phyloP scores from a whole-genome alignment of 164 flowering plant species.

The Chloranthus sessilifolius region DNA sequence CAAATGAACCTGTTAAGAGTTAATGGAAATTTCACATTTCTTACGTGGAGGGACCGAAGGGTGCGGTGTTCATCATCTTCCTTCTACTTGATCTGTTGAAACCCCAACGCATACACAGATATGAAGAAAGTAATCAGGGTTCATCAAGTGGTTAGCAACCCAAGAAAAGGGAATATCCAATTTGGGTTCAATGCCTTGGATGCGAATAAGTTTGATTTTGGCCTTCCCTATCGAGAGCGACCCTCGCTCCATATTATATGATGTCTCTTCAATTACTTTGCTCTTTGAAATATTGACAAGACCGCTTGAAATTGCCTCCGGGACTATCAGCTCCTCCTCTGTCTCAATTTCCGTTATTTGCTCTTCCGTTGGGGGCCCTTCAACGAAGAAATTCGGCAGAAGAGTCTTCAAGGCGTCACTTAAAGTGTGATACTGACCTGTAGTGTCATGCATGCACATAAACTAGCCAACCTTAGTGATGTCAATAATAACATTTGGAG shows the following conservation, averaged over 20 bases:
- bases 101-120: constrained; percentile 58
- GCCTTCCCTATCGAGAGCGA: constrained; percentile 17
- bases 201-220: constrained; percentile 68
- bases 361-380: constrained; percentile 22
- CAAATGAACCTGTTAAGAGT: no score
- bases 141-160: constrained; percentile 77
- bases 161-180: constrained; percentile 85
- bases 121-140: constrained; percentile 86
- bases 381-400: constrained; percentile 52
- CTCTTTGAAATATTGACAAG: constrained; percentile 13
- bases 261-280: constrained; percentile 18
- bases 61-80: constrained; percentile 8
- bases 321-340: constrained; percentile 23
- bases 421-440: constrained; percentile 74
- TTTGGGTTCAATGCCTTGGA: constrained; percentile 88
- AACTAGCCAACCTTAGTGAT: background rate
- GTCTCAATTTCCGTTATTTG: constrained; percentile 20
- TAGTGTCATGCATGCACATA: constrained; percentile 9
- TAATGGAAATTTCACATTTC: constrained; percentile 1
- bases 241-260: constrained; percentile 5
- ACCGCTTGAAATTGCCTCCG: constrained; percentile 6
- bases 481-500: background rate
- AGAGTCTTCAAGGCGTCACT: constrained; percentile 61
- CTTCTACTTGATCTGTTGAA: constrained; percentile 16
- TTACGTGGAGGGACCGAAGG: background rate